phyloP scores from a whole-genome alignment of 1,139 yeast species.

The Geotrichum fermentans region DNA sequence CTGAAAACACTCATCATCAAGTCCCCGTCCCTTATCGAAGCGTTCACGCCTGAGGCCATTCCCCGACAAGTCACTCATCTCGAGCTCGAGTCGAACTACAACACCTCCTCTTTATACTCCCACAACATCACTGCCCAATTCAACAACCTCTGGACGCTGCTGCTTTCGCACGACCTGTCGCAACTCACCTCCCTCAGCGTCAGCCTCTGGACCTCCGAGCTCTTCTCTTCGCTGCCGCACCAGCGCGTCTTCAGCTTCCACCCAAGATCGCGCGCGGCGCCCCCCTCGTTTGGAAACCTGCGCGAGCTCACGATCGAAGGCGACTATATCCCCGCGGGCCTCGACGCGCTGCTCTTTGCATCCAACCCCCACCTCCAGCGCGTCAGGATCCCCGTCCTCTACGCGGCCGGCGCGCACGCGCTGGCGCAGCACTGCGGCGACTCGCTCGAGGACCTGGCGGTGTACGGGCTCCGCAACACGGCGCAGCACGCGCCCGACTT shows the following conservation, averaged over 20 bases:
- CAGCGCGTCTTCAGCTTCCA: not conserved
- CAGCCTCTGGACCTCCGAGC: slow-evolving; percentile 5
- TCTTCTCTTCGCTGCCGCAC: not conserved
- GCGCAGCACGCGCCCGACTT: slow-evolving; percentile 2
- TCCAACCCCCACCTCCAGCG: slow-evolving; percentile 5
- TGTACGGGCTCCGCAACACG: not conserved
- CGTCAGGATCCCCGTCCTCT: slow-evolving; percentile 2
- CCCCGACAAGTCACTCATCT: slow-evolving; percentile 2
- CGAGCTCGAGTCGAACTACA: slow-evolving; percentile 11
- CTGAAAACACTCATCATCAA: slow-evolving; percentile 6
- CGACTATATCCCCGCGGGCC: slow-evolving; percentile 7
- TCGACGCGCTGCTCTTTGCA: slow-evolving; percentile 5
- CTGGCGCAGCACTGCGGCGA: slow-evolving; percentile 4
- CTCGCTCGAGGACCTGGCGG: not conserved
- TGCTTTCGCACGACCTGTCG: not conserved
- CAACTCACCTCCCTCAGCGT: slow-evolving; percentile 8
- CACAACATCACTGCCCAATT: not conserved
- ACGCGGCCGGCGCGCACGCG: slow-evolving; percentile 5
- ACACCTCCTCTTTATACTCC: not conserved
- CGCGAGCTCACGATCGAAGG: slow-evolving; percentile 8
- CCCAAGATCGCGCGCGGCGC: too few relatives aligned
- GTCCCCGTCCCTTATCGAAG: slow-evolving; percentile 9
- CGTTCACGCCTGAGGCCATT: slow-evolving; percentile 4
- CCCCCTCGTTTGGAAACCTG: not conserved
- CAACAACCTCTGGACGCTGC: slow-evolving; percentile 3